Evolutionary conservation across 169 alveolate species (phyloP), one percentile per base, ranked within the genome.

Genomic region (Plasmodium coatneyi): DNA sequence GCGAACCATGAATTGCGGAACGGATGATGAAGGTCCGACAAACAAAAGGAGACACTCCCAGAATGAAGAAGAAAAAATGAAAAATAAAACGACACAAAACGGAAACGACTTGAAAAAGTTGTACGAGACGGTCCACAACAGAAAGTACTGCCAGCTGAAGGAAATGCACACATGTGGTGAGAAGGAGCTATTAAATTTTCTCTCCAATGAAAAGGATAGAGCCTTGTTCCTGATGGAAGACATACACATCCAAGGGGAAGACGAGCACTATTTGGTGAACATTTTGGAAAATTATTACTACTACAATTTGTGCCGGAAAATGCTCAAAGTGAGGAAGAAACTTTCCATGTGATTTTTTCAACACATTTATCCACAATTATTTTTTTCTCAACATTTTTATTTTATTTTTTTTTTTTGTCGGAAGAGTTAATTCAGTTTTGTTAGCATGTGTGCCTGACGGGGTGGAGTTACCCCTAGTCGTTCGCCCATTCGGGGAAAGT

Each of bases 271-370:
- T 79, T 32, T 79, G 54, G 14, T 79, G 5, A 79, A 16, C 22
- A 79, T 79, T 28, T 79, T 79, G 39, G 84, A 79, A 79, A 70
- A 79, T 43, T 79, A 79, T 43, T 79, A 79, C 32, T 79, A 79
- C 54, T 12, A 46, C 12, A 79, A 79, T 9, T 79, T 79, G 56
- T 79, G 72, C 3, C 49, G 84, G n/a, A 34, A 43, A 79, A 43
- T 43, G 28, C 30, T 39, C 3, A 79, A 79, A 46, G 54, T 79
- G 71, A 79, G 54, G 54, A 79, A 79, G 70, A 79, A 30, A n/a
- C 32, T 60, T 5, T 60, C 30, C 34, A 60, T 25, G 34, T 60
- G 36, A 60, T 5, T n/a, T 60, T 16, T 19, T 60, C n/a, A n/a
- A 1, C 39, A 32, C 39, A 32, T 32, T 32, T 32, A 1, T 32